Percentiles rank a stretch among this genome's conserved stretches.
Conservation (phyloP, 805 yeast genomes). For the Teunomyces panamensis region DNA sequence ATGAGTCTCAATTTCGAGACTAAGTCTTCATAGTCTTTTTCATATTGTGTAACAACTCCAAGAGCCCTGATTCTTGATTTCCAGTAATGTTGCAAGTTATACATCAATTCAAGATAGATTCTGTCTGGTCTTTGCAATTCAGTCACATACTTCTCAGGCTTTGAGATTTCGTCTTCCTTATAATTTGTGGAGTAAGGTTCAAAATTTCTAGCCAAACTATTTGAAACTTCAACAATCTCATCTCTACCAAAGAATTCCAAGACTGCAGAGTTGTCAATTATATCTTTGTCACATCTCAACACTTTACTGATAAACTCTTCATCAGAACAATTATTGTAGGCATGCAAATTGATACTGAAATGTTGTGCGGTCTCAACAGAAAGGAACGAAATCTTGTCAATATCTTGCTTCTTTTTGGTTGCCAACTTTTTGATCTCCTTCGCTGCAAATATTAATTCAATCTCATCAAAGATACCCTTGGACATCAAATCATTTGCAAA, state of each 20-base stretch:
- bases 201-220: constrained; percentile 51
- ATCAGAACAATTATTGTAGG: constrained; percentile 52
- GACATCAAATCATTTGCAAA: constrained; percentile 50
- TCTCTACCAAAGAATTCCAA: constrained; percentile 69
- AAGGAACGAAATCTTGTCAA: constrained; percentile 52
- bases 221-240: constrained; percentile 59
- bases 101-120: constrained; percentile 63
- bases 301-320: constrained; percentile 54
- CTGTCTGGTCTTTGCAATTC: constrained; percentile 69
- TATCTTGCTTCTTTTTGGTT: constrained; percentile 40
- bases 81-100: constrained; percentile 71
- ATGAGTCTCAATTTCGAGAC: constrained; percentile 51
- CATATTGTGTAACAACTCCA: constrained; percentile 51
- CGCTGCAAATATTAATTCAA: constrained; percentile 59
- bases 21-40: constrained; percentile 64
- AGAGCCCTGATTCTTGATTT: constrained; percentile 65
- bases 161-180: constrained; percentile 21
- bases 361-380: constrained; percentile 75
- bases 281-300: constrained; percentile 56
- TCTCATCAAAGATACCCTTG: constrained; percentile 62
- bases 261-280: constrained; percentile 53
- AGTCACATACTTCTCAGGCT: constrained; percentile 52
- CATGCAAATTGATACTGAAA: constrained; percentile 74
- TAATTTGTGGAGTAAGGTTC: constrained; percentile 63
- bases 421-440: constrained; percentile 48